Conservation (phyloP, 2,329 filamentous ascomycete genomes). For the Fusarium sp. region DNA sequence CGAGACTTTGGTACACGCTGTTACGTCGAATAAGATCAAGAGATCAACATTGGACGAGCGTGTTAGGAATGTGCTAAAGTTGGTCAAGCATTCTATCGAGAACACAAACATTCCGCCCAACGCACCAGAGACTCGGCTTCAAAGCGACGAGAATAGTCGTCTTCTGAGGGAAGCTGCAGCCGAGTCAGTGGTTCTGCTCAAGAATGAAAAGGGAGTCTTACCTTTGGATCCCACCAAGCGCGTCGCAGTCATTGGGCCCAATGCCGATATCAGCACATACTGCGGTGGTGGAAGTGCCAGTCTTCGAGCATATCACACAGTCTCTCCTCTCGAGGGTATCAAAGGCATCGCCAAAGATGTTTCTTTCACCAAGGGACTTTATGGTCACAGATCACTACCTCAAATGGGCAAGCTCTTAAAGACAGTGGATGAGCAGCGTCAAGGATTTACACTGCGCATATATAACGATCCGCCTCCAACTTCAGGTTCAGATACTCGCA, state of each 20-base stretch:
- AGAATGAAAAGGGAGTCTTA: not conserved
- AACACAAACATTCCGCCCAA: not conserved
- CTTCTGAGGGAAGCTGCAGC: not conserved
- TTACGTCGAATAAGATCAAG: not conserved
- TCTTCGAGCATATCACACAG: not conserved
- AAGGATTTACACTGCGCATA: not conserved
- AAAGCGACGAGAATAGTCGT: accelerated
- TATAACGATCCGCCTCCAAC: not conserved
- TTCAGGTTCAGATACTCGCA: not conserved
- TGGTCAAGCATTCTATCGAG: slow-evolving; percentile 1
- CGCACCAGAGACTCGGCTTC: not conserved
- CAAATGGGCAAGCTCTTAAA: not conserved
- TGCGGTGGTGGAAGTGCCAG: slow-evolving; percentile 3
- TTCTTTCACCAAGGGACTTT: accelerated
- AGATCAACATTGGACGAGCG: not conserved
- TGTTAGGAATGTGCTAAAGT: not conserved
- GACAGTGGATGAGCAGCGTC: not conserved
- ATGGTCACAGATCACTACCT: not conserved
- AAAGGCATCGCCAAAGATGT: not conserved
- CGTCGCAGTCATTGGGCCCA: not conserved
- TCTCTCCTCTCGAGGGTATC: not conserved
- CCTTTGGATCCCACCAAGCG: not conserved
- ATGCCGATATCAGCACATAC: not conserved
- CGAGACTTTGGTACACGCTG: not conserved
- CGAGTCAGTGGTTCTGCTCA: not conserved